phyloP scores from a whole-genome alignment of 495 filamentous ascomycete genomes.

The Parachaetomium inaequale region DNA sequence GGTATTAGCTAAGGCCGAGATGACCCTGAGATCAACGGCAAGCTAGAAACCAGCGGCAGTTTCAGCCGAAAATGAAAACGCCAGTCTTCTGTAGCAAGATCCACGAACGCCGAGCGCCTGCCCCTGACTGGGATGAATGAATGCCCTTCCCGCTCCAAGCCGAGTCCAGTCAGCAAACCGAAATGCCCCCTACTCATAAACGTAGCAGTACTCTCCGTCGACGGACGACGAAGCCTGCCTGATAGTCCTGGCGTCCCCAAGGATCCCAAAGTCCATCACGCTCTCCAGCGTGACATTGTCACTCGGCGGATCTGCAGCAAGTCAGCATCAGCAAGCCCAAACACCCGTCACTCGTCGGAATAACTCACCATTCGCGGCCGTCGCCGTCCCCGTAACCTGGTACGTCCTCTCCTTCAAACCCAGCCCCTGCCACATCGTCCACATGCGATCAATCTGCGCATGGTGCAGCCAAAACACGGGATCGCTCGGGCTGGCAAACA shows the following conservation, averaged over 20 bases:
- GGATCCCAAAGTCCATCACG: not conserved
- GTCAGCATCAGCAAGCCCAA: not conserved
- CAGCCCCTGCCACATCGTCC: slow-evolving; percentile 63
- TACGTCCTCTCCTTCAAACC: slow-evolving; percentile 17
- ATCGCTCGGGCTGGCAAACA: slow-evolving; percentile 56
- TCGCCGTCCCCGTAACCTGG: slow-evolving; percentile 13
- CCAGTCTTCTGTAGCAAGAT: too few species aligned
- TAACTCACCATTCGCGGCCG: slow-evolving; percentile 16
- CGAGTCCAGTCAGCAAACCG: not conserved
- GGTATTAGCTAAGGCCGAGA: too few species aligned
- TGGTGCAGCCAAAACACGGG: slow-evolving; percentile 66
- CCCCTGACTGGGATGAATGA: too few species aligned
- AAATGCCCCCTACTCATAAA: not conserved
- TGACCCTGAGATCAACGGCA: too few species aligned
- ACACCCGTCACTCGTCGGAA: not conserved
- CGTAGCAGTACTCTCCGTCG: not conserved
- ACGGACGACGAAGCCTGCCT: not conserved
- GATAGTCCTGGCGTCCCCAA: not conserved
- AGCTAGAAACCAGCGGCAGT: too few species aligned
- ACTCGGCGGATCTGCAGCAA: not conserved
- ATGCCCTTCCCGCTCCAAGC: too few species aligned
- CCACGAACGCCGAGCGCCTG: too few species aligned
- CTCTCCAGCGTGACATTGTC: not conserved
- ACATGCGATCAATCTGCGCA: slow-evolving; percentile 59
- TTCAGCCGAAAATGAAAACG: too few species aligned